Conservation (phyloP, 2,329 filamentous ascomycete genomes). For the Incumbomyces delicatus region DNA sequence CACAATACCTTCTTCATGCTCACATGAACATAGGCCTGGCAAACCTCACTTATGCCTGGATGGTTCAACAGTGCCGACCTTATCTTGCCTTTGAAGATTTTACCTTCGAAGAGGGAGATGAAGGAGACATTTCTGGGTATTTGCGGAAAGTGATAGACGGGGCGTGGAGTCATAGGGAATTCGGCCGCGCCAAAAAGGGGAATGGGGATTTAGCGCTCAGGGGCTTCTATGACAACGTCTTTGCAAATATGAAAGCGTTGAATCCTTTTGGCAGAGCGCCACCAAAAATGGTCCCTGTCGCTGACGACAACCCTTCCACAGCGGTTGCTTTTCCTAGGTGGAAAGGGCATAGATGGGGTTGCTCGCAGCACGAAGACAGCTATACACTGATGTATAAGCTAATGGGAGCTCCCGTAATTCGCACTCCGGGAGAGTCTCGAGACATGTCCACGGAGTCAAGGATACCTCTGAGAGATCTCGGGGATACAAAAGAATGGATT, state of each 20-base stretch:
- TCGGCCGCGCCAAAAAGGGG: too few relatives aligned
- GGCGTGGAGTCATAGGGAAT: not conserved
- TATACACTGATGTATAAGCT: not conserved
- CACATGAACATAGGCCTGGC: not conserved
- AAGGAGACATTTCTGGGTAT: not conserved
- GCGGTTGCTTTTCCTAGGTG: not conserved
- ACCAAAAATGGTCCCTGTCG: too few relatives aligned
- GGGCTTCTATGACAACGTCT: too few relatives aligned
- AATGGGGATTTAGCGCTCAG: too few relatives aligned
- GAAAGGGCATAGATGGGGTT: not conserved
- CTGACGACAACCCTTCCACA: too few relatives aligned
- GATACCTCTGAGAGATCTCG: not conserved
- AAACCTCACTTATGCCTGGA: constrained; percentile 4
- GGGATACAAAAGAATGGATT: not conserved
- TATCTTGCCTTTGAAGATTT: constrained; percentile 1
- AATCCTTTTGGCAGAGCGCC: too few relatives aligned
- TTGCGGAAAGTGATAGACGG: not conserved
- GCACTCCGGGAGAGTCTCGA: not conserved
- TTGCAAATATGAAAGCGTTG: too few relatives aligned
- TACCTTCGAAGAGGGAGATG: not conserved
- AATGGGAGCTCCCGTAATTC: not conserved
- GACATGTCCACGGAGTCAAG: not conserved
- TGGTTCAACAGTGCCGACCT: constrained; percentile 2
- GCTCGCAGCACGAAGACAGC: not conserved
- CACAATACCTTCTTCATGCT: too few relatives aligned